phyloP scores from a whole-genome alignment of 176 grass and related monocot genomes.

The Chrysopogon serrulatus region DNA sequence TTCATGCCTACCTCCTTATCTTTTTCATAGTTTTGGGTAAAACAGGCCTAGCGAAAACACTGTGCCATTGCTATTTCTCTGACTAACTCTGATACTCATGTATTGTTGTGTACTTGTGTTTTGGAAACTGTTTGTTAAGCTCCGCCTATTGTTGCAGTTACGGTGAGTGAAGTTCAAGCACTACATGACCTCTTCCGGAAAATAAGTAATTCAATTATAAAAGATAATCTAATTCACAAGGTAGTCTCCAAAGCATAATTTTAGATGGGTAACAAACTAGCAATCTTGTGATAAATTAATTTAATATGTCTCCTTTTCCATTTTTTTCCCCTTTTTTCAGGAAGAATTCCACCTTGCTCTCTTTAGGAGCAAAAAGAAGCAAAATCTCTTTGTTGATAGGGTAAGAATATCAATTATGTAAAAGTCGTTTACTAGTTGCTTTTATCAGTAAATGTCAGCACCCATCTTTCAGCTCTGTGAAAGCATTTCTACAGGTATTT shows the following conservation, averaged over 20 bases:
- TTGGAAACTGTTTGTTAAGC: not conserved
- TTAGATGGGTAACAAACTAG: not conserved
- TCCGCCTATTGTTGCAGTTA: slow-evolving; percentile 41
- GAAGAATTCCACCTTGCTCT: slow-evolving; percentile 69
- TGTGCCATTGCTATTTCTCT: not conserved
- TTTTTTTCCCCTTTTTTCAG: slow-evolving; percentile 22
- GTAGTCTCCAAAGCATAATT: not conserved
- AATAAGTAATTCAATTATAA: slow-evolving; percentile 47
- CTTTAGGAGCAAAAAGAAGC: slow-evolving; percentile 49
- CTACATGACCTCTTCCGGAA: slow-evolving; percentile 58
- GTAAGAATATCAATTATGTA: slow-evolving; percentile 22
- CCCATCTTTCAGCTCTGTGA: not conserved
- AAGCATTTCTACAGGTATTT: slow-evolving; percentile 43
- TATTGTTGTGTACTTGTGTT: not conserved
- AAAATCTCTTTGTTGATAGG: slow-evolving; percentile 70
- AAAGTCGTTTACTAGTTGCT: not conserved
- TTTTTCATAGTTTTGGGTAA: not conserved
- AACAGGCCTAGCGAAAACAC: not conserved
- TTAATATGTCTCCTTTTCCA: not conserved
- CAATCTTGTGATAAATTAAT: not conserved
- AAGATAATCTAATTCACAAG: slow-evolving; percentile 44
- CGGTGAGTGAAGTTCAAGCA: slow-evolving; percentile 61
- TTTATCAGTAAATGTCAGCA: not conserved
- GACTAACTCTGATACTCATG: not conserved
- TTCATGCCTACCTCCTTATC: not conserved